Base-by-base conservation (phyloP, 768 basidiomycete species). In the Galerina marginata region DNA sequence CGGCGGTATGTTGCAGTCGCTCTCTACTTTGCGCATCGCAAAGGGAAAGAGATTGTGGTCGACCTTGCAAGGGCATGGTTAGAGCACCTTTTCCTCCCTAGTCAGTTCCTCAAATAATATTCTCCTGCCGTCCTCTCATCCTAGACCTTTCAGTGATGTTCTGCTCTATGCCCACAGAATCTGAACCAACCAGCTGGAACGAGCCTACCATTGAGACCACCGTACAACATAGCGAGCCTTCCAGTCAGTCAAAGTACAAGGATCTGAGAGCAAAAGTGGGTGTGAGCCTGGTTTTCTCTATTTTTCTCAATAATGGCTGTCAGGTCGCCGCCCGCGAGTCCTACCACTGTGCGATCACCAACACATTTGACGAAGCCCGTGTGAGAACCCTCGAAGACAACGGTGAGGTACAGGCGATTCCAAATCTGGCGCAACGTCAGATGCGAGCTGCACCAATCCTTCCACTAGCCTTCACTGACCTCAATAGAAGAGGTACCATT, bases 1-100 rank as follows among this genome's bases (percentile, higher is more conserved):
- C 47, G 61, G 52, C 56, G 68, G 62, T 63, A 70, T 42, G 69
- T 64, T 4, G 63, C 69, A 29, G 54, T 65, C 23, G 51, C 56
- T 36, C 63, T 70, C 40, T 61, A 65, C 43, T 64, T 67, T 39
- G 66, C 68, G 52, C 15, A 60, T 45, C 29, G 33, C 37, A 64
- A 67, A 50, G 64, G 64, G 6, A 15, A 15, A 12, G 60, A 62
- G 4, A 49, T 33, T 9, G 62, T 69, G 37, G 38, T 64, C 25
- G 38, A 63, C 12, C 26, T 63, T 26, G 67, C 66, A 36, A 60
- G n/a, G n/a, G n/a, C n/a, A n/a, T n/a, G n/a, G n/a, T n/a, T n/a
- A 67, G 20, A 64, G 64, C 4, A 68, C 39, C 47, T 68, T 4
- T 64, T 65, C 23, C 38, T 67, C 23, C 64, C 61, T 12, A 63